phyloP scores from a whole-genome alignment of 2,329 filamentous ascomycete species.

The Colletotrichum chrysophilum region DNA sequence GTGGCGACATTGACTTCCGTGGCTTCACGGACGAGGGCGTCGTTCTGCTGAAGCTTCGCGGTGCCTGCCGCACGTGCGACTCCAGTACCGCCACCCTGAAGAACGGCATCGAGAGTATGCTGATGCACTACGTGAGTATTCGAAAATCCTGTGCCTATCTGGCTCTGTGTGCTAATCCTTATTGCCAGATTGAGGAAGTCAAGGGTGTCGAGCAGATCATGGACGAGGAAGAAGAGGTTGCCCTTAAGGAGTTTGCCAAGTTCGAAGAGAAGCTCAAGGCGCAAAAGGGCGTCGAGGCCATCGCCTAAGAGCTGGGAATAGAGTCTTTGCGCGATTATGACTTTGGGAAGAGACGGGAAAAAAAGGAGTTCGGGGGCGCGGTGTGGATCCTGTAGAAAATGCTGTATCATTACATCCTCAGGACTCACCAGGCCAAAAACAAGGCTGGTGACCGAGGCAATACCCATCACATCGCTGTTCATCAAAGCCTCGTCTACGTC shows the following conservation, averaged over 20 bases:
- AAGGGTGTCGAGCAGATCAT: slow-evolving; percentile 89
- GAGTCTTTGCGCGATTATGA: not conserved
- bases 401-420: slow-evolving; percentile 5
- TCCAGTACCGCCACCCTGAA: slow-evolving; percentile 96
- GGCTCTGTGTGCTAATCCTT: slow-evolving; percentile 21
- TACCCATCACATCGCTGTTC: slow-evolving; percentile 3
- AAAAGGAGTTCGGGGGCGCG: not conserved
- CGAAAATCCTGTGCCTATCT: not conserved
- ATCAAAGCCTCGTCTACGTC: not conserved
- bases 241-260: slow-evolving; percentile 86
- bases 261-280: slow-evolving; percentile 83
- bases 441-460: slow-evolving; percentile 2
- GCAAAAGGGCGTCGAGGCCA: slow-evolving; percentile 47
- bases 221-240: slow-evolving; percentile 90
- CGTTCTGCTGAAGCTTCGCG: slow-evolving; percentile 86
- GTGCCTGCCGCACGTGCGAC: slow-evolving; percentile 94
- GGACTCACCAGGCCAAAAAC: not conserved
- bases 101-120: slow-evolving; percentile 97
- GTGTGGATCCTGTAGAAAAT: not conserved
- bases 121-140: slow-evolving; percentile 87
- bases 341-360: not conserved
- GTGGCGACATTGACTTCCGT: slow-evolving; percentile 94
- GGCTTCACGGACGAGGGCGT: slow-evolving; percentile 82
- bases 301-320: not conserved
- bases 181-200: slow-evolving; percentile 87